phyloP scores from a whole-genome alignment of 1,284 basidiomycete genomes.

The Fomitopsis pinicola region DNA sequence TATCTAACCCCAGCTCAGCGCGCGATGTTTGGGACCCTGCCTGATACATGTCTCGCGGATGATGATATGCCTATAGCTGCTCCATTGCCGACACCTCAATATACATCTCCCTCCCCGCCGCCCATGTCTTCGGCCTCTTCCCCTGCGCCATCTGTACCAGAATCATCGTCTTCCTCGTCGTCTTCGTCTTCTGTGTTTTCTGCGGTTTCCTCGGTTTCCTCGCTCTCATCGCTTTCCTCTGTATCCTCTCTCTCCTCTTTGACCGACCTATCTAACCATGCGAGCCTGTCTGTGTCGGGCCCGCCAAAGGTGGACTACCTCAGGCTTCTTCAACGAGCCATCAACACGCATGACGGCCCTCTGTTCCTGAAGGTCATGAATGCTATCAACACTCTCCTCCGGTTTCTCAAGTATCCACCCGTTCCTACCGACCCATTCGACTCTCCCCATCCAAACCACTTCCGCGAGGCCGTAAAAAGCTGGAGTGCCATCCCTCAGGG shows the following conservation, averaged over 20 bases:
- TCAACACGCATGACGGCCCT: constrained; percentile 60
- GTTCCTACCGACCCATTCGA: constrained; percentile 45
- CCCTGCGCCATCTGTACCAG: constrained; percentile 14
- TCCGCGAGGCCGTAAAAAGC: constrained; percentile 40
- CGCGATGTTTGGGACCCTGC: constrained; percentile 59
- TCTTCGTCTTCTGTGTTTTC: constrained; percentile 15
- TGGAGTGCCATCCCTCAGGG: constrained; percentile 56
- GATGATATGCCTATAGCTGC: constrained; percentile 10
- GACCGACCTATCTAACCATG: constrained; percentile 32
- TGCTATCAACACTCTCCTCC: constrained; percentile 54
- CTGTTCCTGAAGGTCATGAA: constrained; percentile 59
- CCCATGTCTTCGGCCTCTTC: constrained; percentile 16
- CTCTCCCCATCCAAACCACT: constrained; percentile 38
- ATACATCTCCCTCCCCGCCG: constrained; percentile 26
- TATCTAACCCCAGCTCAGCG: constrained; percentile 66
- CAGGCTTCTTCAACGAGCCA: constrained; percentile 58
- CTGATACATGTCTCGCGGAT: constrained; percentile 43
- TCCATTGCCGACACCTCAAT: neutral
- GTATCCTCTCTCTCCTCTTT: constrained; percentile 22
- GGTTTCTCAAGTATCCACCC: constrained; percentile 57
- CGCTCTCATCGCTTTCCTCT: constrained; percentile 16
- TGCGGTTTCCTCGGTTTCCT: constrained; percentile 18
- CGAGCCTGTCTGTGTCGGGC: constrained; percentile 22
- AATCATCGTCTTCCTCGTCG: constrained; percentile 4
- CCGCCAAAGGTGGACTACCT: constrained; percentile 42